Percentiles rank a stretch among this genome's conserved stretches.
phyloP scores from a whole-genome alignment of 1,284 basidiomycete genomes.

The Mycena citricolor region DNA sequence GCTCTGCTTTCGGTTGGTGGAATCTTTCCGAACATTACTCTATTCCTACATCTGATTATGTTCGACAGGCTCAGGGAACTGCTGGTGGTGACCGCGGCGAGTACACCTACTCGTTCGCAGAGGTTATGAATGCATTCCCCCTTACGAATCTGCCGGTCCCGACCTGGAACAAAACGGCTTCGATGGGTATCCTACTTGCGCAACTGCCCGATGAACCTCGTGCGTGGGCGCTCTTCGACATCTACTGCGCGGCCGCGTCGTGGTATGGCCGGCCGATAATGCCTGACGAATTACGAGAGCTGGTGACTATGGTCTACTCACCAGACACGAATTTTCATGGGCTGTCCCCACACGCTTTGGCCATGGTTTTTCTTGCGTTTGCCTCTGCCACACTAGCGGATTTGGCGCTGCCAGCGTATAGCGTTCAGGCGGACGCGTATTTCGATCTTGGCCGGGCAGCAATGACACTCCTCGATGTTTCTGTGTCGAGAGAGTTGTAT shows the following conservation, averaged over 20 bases:
- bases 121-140: constrained; percentile 1
- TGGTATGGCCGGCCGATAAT: constrained; percentile 12
- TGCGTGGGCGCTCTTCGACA: constrained; percentile 14
- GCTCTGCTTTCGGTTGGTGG: constrained; percentile 8
- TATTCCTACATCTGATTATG: too few relatives aligned
- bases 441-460: constrained; percentile 14
- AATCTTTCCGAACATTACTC: too few relatives aligned
- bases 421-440: constrained; percentile 5
- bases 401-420: constrained; percentile 10
- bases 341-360: constrained; percentile 4
- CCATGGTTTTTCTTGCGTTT: constrained; percentile 9
- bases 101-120: constrained; percentile 6
- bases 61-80: constrained; percentile 14
- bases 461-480: constrained; percentile 4
- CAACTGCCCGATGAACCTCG: constrained; percentile 12
- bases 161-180: constrained; percentile 3
- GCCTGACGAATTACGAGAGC: constrained; percentile 12
- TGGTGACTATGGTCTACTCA: neutral
- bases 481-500: constrained; percentile 7
- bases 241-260: constrained; percentile 5
- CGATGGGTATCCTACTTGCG: neutral
- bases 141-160: neutral
- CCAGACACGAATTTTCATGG: neutral
- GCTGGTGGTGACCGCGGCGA: constrained; percentile 6
- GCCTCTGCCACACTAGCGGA: constrained; percentile 14